Evolutionary conservation across 2,329 filamentous ascomycete species (phyloP).

Genomic region (Talaromyces funiculosus): DNA sequence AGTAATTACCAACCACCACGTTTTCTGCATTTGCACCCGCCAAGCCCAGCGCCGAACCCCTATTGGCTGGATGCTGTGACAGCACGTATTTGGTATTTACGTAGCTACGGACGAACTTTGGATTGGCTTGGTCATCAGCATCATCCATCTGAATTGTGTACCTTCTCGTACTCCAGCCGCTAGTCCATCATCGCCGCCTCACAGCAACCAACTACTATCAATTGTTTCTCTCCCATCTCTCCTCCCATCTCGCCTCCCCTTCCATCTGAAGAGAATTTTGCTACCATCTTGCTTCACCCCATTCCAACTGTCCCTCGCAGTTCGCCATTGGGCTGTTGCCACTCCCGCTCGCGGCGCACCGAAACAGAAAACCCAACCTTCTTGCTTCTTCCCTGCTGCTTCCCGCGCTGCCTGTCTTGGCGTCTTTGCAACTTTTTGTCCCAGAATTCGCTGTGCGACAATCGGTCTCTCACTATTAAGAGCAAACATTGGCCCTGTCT

Average conservation of each 20-base stretch:
- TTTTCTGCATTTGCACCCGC: background rate
- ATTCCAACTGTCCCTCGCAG: background rate
- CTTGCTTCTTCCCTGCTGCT: background rate
- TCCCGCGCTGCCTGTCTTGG: background rate
- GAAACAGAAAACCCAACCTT: constrained; percentile 2
- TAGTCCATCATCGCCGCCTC: background rate
- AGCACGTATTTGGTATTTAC: background rate
- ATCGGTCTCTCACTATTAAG: background rate
- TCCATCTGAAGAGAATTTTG: background rate
- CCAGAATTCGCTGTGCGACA: background rate
- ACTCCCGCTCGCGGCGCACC: constrained; percentile 1
- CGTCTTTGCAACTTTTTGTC: background rate
- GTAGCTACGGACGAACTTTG: background rate
- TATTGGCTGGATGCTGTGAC: constrained; percentile 1
- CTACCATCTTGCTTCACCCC: background rate
- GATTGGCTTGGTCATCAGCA: background rate
- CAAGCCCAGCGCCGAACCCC: background rate
- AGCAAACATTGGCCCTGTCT: background rate
- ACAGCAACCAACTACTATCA: background rate
- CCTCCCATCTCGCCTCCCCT: background rate
- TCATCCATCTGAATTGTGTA: background rate
- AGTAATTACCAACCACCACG: background rate
- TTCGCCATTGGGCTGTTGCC: constrained; percentile 1
- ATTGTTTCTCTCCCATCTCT: background rate
- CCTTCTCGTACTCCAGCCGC: background rate